Percentiles rank a stretch among this genome's conserved stretches.
Evolutionary conservation across 73 alveolate species (phyloP).

Genomic region (Paraurostyla sp.): DNA sequence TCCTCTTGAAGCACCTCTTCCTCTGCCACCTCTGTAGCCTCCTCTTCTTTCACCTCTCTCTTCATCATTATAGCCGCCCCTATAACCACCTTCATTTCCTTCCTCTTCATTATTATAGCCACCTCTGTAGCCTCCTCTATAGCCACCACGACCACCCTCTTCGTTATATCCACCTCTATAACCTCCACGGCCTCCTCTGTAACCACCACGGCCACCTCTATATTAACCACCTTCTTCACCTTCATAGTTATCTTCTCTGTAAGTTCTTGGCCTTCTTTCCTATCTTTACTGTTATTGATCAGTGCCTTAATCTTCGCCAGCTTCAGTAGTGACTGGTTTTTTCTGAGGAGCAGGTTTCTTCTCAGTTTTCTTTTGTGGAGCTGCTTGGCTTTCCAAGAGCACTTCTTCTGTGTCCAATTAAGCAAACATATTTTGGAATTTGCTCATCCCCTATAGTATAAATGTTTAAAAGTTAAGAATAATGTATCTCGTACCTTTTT

Average conservation of each 20-base stretch:
- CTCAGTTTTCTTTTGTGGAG: not conserved
- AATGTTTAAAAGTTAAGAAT: not conserved
- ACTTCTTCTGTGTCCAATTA: not conserved
- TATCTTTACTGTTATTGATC: not conserved
- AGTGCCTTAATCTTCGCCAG: not conserved
- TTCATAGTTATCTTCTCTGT: slow-evolving; percentile 37
- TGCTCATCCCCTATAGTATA: not conserved
- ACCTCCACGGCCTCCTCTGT: not conserved
- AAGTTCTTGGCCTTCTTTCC: not conserved
- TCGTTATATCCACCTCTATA: not conserved
- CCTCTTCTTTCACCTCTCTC: slow-evolving; percentile 31
- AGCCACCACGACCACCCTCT: not conserved
- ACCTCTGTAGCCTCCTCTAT: slow-evolving; percentile 44
- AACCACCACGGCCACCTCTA: slow-evolving; percentile 8
- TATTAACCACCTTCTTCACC: slow-evolving; percentile 40
- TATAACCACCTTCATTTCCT: not conserved
- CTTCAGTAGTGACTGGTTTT: not conserved
- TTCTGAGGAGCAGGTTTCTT: slow-evolving; percentile 6
- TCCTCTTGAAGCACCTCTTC: not conserved
- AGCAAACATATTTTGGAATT: not conserved
- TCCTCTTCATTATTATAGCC: not conserved
- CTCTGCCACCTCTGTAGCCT: slow-evolving; percentile 2
- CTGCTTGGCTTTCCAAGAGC: not conserved
- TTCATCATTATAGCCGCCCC: slow-evolving; percentile 32
- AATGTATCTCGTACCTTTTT: not conserved